Conservation (phyloP, 345 rosid species). For the Boechera divaricarpa region DNA sequence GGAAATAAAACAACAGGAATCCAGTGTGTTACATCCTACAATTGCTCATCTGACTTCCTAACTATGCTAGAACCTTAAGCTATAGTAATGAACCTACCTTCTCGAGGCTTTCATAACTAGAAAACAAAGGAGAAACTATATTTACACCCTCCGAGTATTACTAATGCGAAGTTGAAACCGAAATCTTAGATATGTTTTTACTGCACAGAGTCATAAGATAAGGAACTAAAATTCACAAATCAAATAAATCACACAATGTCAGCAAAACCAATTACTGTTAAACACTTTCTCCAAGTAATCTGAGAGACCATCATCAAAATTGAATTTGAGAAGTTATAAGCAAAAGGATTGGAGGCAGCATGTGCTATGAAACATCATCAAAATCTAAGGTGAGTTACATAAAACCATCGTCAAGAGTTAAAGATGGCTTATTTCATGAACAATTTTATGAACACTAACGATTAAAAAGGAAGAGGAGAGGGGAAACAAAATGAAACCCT, state of each 20-base stretch:
- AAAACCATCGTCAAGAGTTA: constrained; percentile 38
- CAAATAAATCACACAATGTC: constrained; percentile 11
- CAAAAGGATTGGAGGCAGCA: neutral
- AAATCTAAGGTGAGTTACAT: constrained; percentile 18
- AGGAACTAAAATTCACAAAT: neutral
- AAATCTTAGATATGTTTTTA: neutral
- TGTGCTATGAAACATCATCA: constrained; percentile 26
- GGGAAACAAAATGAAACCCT: constrained; percentile 19
- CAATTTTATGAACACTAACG: constrained; percentile 29
- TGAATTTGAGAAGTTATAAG: neutral
- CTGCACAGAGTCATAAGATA: constrained; percentile 9
- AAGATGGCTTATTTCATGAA: constrained; percentile 37
- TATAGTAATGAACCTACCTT: neutral
- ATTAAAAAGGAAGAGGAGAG: constrained; percentile 23
- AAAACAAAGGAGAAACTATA: neutral
- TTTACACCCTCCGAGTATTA: neutral
- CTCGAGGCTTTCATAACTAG: constrained; percentile 8
- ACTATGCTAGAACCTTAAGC: constrained; percentile 1
- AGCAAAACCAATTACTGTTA: neutral
- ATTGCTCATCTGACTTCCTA: neutral
- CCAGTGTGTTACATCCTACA: neutral
- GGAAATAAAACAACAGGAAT: constrained; percentile 2
- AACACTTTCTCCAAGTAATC: neutral
- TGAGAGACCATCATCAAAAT: neutral
- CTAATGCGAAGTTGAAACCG: neutral